Base-by-base conservation (phyloP, 129 eudicot species). In the Flaveria ramosissima region DNA sequence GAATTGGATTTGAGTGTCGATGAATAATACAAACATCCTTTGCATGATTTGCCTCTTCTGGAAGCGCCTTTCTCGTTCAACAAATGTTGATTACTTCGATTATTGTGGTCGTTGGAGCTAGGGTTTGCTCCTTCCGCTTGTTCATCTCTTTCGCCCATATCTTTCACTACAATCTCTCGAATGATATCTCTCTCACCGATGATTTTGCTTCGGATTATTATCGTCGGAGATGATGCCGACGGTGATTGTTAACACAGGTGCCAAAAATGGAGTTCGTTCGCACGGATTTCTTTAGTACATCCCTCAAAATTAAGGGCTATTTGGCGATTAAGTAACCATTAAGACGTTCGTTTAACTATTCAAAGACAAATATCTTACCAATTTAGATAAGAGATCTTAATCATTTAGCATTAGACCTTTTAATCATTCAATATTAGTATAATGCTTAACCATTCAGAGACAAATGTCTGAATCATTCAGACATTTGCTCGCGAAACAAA, bases 11-110 rank as follows among this genome's bases (percentile, higher is more conserved):
- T 95, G 77, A 84, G 85, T n/a, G 80, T 69, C 13, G 97, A 91
- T 14, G 99, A 91, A 65, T 86, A 95, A 70, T 91, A 95, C 7
- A 95, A 80, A 23, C 92, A 87, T 46, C 99, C 99, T 78, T 89
- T 91, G 81, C 97, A 95, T 10, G 99, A 86, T 79, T 85, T 95
- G 0, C 88, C 96, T 81, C 73, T 84, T 61, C 77, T 83, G n/a
- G 72, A 41, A 50, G 63, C 80, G n/a, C 17, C 47, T 69, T 73
- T 75, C 36, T 78, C 80, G 23, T 68, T 80, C 53, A 68, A 30
- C 4, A 36, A 63, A 11, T 68, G 71, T 50, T 24, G 42, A 73
- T 78, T 74, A 10, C n/a, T 83, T 11, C 47, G 51, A 45, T 71
- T 56, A 13, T 77, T 57, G 14, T 48, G 53, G 69, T 30, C 30